Evolutionary conservation across 192 early-diverging fungal species (phyloP), one percentile per base, ranked within the genome.

Genomic region (Glomus cerebriforme): DNA sequence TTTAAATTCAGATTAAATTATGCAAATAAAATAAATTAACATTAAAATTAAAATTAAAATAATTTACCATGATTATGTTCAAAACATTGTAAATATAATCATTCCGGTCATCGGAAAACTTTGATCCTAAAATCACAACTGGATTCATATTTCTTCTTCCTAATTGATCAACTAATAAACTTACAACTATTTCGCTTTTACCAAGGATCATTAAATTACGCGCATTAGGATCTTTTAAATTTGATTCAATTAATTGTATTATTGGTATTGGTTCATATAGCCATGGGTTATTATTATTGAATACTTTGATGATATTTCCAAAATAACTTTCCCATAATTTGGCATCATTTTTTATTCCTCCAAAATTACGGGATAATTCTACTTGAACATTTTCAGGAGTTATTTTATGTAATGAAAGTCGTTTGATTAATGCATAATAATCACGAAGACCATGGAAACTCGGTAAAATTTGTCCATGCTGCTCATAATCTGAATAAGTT

Each of bases 81-180:
- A 79, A 72, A 29, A 79, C 72, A 34, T 43, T 62, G 34, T 72
- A 79, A 22, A 45, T 45, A 72, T 79, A 79, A 73, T 79, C 77
- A 17, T 73, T 58, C 7, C 27, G 39, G 34, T 79, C 77, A 27
- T 73, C 69, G 4, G 77, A 69, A 73, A 79, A 72, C 6, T 78
- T 45, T 1, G 66, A 72, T 32, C 77, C 77, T n/a, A 54, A 45
- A 59, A 79, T 71, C 2, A 79, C 67, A 8, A 79, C 27, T 1
- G 77, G 77, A n/a, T 79, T 69, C 4, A 74, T 31, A 24, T 24
- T 26, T 24, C 10, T 76, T 27, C 49, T 19, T 22, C 22, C 22
- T 22, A 79, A 54, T 1, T 54, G 47, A 22, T 75, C 47, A 19
- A 15, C 13, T 62, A 76, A 43, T 19, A 79, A 29, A n/a, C 15